Percentiles rank a stretch among this genome's conserved stretches.
Evolutionary conservation across 148 eudicot species (phyloP).

Genomic region (Persicaria maculosa): DNA sequence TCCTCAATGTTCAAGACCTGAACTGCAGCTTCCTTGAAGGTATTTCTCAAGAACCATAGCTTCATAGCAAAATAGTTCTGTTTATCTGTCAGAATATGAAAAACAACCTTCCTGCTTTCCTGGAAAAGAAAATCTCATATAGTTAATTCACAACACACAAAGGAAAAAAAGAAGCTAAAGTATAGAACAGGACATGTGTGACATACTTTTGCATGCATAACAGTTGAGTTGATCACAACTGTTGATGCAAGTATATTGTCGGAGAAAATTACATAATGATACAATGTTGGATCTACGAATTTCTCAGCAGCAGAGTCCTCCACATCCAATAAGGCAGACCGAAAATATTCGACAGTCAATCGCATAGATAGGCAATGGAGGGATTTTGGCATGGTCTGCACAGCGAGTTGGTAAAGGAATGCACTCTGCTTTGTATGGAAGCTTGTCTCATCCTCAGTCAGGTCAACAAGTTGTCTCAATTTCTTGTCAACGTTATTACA

Average conservation of each 20-base stretch:
- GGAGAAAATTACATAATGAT: constrained; percentile 84
- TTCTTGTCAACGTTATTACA: constrained; percentile 94
- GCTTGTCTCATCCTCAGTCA: constrained; percentile 91
- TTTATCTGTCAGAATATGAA: constrained; percentile 81
- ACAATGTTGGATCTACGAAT: constrained; percentile 46
- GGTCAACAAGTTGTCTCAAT: constrained; percentile 89
- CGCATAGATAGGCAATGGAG: constrained; percentile 92
- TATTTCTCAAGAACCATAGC: constrained; percentile 62
- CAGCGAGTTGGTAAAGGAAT: constrained; percentile 89
- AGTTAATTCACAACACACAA: neutral
- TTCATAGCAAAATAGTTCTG: constrained; percentile 83
- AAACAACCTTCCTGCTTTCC: constrained; percentile 77
- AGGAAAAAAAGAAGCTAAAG: neutral
- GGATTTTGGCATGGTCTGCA: constrained; percentile 92
- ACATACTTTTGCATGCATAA: constrained; percentile 67
- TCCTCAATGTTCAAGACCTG: constrained; percentile 80
- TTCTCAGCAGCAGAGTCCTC: constrained; percentile 39
- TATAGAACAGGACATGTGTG: constrained; percentile 1
- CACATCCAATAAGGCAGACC: constrained; percentile 38
- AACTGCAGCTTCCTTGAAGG: constrained; percentile 62
- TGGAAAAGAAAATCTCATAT: constrained; percentile 22
- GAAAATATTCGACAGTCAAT: constrained; percentile 80
- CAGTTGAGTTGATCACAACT: constrained; percentile 85
- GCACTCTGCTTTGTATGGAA: constrained; percentile 97
- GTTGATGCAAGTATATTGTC: constrained; percentile 78